Evolutionary conservation across 2,329 filamentous ascomycete genomes (phyloP), one percentile per base, ranked within the genome.

Genomic region (Phialocephala subalpina): DNA sequence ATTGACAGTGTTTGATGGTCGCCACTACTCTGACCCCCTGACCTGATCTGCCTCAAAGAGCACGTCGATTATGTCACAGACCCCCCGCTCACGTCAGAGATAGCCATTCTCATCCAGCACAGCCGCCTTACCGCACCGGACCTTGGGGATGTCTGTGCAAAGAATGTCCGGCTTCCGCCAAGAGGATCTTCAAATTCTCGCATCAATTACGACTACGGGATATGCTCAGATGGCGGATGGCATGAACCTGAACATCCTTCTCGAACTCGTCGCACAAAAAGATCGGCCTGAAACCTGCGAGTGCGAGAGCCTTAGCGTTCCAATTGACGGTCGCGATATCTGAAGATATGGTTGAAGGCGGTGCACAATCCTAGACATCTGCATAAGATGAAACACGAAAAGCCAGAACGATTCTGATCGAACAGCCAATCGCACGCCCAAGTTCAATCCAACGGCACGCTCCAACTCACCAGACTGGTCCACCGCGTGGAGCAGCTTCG

Each of bases 211-310:
- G 53, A n/a, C n/a, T n/a, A n/a, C n/a, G 59, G 53, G 40, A 33
- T 45, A 27, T 53, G 58, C 18, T 20, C 42, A 18, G 35, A n/a
- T 40, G 45, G 57, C 38, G 27, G 57, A 66, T 60, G 57, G 68
- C 68, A 70, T 68, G 70, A 68, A 70, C 67, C 57, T 67, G 56
- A n/a, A 68, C 66, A 64, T 70, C 66, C 69, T 69, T 72, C 69
- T 67, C 68, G 69, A 69, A 68, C 62, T 67, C 67, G 67, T 70
- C 65, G 57, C 63, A 65, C 40, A 8, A 29, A 29, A 69, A 64
- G 66, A 61, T 67, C 67, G 60, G 60, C 67, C 64, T 68, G 67
- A 68, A 69, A 71, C 67, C 20, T 60, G 55, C 65, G 58, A 62
- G 29, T 45, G 58, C 22, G 58, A 47, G 59, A 36, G 27, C 25